Base-by-base conservation (phyloP, 768 basidiomycete genomes). In the Suillus ampliporus region DNA sequence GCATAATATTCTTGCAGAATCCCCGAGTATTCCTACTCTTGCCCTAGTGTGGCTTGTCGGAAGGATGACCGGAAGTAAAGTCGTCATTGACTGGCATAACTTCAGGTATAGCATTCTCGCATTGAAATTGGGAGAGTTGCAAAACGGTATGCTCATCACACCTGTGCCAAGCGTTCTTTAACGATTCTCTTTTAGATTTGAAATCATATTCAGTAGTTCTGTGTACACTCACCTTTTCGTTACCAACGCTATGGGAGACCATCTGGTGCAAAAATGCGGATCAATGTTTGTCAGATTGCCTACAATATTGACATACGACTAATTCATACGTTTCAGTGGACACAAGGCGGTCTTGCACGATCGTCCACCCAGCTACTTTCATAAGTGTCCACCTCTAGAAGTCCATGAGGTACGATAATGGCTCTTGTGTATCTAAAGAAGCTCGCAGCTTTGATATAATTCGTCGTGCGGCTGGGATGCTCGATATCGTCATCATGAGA, bases 41-140 rank as follows among this genome's bases (percentile, higher is more conserved):
- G 89, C 89, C 3, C 79, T 99, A n/a, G 94, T 92, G 3, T 91
- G 92, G 82, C 74, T 95, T 31, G 87, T 89, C 1, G 84, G 85
- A 23, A 71, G 79, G 21, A 69, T 94, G 17, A 83, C 87, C 19
- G 89, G 91, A 3, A 89, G 89, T 67, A 94, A 92, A 69, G 81
- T 99, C 67, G 91, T 99, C 64, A 95, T 99, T 59, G 97, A 99
- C 77, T 99, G 97, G 97, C 97, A 99, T 74, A 99, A 99, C 74
- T 84, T 97, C 28, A 97, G 97, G 19, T 95, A 94, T 73, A 97
- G 89, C 65, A 95, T 99, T 51, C 85, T 99, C 53, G 91, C 90
- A 1, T 76, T 99, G 66, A 89, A 87, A 68, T 77, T 95, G n/a
- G 92, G 92, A 83, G 75, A 65, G 71, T 97, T 21, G 90, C 94